These are phyloP conservation scores for Epichloe brachyelytri DNA, from an alignment of 2,329 filamentous ascomycete genomes.

Conservation along the genomic window DNA sequence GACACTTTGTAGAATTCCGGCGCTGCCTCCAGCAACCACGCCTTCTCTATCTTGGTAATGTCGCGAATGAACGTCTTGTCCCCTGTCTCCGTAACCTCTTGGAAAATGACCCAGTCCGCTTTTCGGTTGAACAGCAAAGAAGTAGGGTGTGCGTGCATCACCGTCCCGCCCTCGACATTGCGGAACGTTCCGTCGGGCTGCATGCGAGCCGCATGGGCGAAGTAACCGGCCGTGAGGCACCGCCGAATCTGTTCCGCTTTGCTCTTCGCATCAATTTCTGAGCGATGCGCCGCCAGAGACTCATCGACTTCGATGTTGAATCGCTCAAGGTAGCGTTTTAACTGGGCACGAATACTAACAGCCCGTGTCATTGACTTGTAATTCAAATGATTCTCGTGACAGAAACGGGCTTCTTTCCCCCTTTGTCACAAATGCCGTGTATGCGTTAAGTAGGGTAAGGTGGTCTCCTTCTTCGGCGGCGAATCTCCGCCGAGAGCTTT, in stretches of 20 bases:
- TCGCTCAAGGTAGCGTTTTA: conserved; percentile 75
- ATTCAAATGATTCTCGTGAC: conserved; percentile 75
- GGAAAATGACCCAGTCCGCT: conserved; percentile 92
- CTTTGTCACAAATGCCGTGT: conserved; percentile 71
- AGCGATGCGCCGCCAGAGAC: conserved; percentile 29
- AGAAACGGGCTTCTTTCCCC: conserved; percentile 81
- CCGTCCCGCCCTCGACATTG: conserved; percentile 67
- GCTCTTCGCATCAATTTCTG: conserved; percentile 16
- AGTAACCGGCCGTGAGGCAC: conserved; percentile 82
- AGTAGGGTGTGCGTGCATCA: conserved; percentile 78
- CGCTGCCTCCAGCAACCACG: conserved; percentile 84
- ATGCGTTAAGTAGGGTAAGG: conserved; percentile 85
- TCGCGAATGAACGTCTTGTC: conserved; percentile 85
- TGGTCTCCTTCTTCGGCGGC: conserved; percentile 91
- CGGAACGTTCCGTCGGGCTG: conserved; percentile 82
- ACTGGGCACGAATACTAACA: conserved; percentile 73
- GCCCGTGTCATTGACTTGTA: conserved; percentile 73
- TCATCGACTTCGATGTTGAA: conserved; percentile 64
- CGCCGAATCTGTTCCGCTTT: conserved; percentile 64
- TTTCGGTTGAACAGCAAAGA: conserved; percentile 94
- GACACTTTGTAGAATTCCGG: conserved; percentile 64
- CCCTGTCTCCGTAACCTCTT: conserved; percentile 81
- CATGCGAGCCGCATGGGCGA: conserved; percentile 88
- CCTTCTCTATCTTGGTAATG: conserved; percentile 83
- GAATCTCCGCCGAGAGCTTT: conserved; percentile 66